Evolutionary conservation across 768 basidiomycete genomes (phyloP).

Genomic region (Hortiboletus flavorubellus): DNA sequence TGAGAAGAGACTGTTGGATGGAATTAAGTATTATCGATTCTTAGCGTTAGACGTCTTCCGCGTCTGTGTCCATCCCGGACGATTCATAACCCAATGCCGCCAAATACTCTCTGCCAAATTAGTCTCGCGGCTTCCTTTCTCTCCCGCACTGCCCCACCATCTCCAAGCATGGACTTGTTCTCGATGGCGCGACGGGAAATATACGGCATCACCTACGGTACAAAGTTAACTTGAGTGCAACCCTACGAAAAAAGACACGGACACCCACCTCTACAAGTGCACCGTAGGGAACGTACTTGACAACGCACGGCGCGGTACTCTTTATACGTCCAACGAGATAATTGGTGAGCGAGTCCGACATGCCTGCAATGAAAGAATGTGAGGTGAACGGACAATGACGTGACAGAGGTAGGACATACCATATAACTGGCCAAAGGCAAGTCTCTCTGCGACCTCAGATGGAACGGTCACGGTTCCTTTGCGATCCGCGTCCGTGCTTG

Average conservation of each 20-base stretch:
- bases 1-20: not conserved
- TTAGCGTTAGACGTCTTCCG: not conserved
- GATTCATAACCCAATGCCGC: slow-evolving; percentile 21
- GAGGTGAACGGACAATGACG: not conserved
- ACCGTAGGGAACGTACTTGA: slow-evolving; percentile 86
- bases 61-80: not conserved
- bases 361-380: slow-evolving; percentile 47
- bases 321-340: slow-evolving; percentile 56
- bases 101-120: slow-evolving; percentile 34
- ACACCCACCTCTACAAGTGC: slow-evolving; percentile 54
- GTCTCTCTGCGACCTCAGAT: slow-evolving; percentile 56
- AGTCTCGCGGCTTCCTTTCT: slow-evolving; percentile 26
- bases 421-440: slow-evolving; percentile 79
- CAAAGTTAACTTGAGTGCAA: not conserved
- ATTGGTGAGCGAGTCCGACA: slow-evolving; percentile 81
- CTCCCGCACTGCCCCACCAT: slow-evolving; percentile 54
- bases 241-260: not conserved
- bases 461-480: slow-evolving; percentile 40
- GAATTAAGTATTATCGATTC: not conserved
- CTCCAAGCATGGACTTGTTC: slow-evolving; percentile 85
- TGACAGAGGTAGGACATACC: slow-evolving; percentile 43
- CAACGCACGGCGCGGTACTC: slow-evolving; percentile 59
- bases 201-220: slow-evolving; percentile 80
- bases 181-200: slow-evolving; percentile 84
- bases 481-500: slow-evolving; percentile 12